Base-by-base conservation (phyloP, 257 asterid genomes). In the Phtheirospermum japonicum region DNA sequence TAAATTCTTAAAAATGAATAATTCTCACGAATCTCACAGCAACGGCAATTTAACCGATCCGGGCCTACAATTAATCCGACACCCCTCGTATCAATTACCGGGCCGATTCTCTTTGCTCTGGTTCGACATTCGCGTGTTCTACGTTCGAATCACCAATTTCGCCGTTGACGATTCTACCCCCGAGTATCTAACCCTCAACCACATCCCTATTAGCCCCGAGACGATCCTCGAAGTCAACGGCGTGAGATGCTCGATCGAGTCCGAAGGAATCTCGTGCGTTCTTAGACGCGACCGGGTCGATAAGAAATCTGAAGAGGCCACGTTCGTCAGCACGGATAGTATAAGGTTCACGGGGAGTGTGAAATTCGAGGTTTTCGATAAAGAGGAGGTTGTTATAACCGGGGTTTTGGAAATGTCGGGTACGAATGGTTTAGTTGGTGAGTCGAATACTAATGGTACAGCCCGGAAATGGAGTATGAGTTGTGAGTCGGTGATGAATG, bases 201-300 rank as follows among this genome's bases (percentile, higher is more conserved):
- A 86, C 76, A 74, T 83, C 73, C 95, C 94, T 32, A 32, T 84
- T 30, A 71, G 73, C 69, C 87, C 83, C 0, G 86, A 84, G 53
- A 78, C 96, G 0, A 64, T 91, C 32, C 92, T 91, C 56, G 96
- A 91, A 78, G 85, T 88, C 66, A 91, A 91, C 28, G 95, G 92
- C 11, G 65, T 59, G 11, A 77, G 89, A 65, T 92, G 89, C 67
- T 73, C 85, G 4, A 72, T 76, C 10, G 71, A 77, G 34, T 81
- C 87, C 0, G 84, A 84, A 65, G 94, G 93, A n/a, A 73, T 74
- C 14, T 76, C 90, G 16, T 88, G 87, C 23, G n/a, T 76, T 71
- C 94, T 88, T 60, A 71, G 97, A 45, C 79, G 93, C 45, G 95
- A 86, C 11, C 67, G 95, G 10, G 80, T 82, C 18, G 98, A 88